Conservation (phyloP, 2,329 filamentous ascomycete genomes). For the Botrytis squamosa region DNA sequence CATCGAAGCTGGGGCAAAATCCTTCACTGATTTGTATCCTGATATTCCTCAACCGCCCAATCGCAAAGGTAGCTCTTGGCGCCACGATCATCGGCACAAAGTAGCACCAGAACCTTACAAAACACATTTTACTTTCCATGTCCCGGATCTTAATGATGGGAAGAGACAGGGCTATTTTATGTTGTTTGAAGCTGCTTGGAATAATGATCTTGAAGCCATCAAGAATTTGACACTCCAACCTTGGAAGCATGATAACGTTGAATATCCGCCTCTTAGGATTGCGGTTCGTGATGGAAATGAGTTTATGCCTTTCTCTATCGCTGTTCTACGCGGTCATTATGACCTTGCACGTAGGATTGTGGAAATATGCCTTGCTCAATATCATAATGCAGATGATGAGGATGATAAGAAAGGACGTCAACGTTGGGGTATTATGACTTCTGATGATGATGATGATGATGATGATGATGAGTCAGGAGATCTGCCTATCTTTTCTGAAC, state of each 20-base stretch:
- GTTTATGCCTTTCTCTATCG: constrained; percentile 62
- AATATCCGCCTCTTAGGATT: constrained; percentile 62
- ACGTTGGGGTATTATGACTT: constrained; percentile 49
- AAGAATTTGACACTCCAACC: constrained; percentile 61
- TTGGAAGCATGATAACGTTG: constrained; percentile 51
- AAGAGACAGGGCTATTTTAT: constrained; percentile 59
- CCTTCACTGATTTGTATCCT: constrained; percentile 64
- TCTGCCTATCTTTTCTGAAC: constrained; percentile 51
- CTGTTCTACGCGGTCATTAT: constrained; percentile 63
- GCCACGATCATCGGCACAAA: neutral
- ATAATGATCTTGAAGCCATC: constrained; percentile 64
- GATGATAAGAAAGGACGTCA: constrained; percentile 25
- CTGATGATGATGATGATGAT: constrained; percentile 29
- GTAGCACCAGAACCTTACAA: constrained; percentile 25
- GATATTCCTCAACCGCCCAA: constrained; percentile 39
- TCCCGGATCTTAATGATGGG: constrained; percentile 49
- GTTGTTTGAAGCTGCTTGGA: constrained; percentile 74
- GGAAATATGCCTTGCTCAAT: constrained; percentile 69
- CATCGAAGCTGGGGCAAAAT: constrained; percentile 60
- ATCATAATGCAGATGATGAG: constrained; percentile 49
- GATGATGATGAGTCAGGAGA: constrained; percentile 33
- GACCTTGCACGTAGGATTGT: constrained; percentile 64
- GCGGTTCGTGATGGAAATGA: constrained; percentile 52
- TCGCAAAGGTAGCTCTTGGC: neutral
- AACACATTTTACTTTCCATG: constrained; percentile 28